Base-by-base conservation (phyloP, 768 basidiomycete species). In the Calocera viscosa region DNA sequence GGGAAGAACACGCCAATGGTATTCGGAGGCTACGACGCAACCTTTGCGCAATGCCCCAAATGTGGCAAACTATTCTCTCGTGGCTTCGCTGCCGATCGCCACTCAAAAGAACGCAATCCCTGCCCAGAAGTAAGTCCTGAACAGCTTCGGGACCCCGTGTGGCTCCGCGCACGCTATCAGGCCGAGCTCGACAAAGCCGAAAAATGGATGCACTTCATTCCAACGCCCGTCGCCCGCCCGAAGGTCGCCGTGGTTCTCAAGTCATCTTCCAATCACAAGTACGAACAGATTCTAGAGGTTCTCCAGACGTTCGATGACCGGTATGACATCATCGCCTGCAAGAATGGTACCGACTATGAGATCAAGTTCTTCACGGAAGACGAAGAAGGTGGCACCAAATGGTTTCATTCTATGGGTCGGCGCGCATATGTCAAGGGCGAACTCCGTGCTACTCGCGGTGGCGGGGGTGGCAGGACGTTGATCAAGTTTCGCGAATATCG, bases 351-450 rank as follows among this genome's bases (percentile, higher is more conserved):
- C 26, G 53, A 60, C 19, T 60, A 60, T 22, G 53, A 60, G 30
- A 60, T 60, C 53, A 60, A 60, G 19, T 60, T 60, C 53, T 60
- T 60, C 53, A 60, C 53, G 26, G 16, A 26, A 26, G 30, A 60
- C 26, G 53, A 60, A 26, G 26, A 26, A 16, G 53, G 53, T 22
- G 53, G 53, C 26, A 28, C 30, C 2, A 60, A 60, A 22, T 60
- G 53, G 53, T 60, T 16, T 32, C 11, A 12, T 2, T 32, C 53
- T 60, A 60, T 60, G 53, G 53, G 53, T 32, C 53, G 53, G 5
- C 53, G 16, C 3, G 53, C 53, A 16, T 60, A 60, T 32, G 16
- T 28, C 16, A 60, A 60, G 30, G 53, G 53, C 24, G 53, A 60
- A 26, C 26, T 24, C 19, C 43, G 43, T 3, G 43, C 53, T 2